Evolutionary conservation across 1,284 basidiomycete species (phyloP).

Genomic region (Sporisorium exsertum): DNA sequence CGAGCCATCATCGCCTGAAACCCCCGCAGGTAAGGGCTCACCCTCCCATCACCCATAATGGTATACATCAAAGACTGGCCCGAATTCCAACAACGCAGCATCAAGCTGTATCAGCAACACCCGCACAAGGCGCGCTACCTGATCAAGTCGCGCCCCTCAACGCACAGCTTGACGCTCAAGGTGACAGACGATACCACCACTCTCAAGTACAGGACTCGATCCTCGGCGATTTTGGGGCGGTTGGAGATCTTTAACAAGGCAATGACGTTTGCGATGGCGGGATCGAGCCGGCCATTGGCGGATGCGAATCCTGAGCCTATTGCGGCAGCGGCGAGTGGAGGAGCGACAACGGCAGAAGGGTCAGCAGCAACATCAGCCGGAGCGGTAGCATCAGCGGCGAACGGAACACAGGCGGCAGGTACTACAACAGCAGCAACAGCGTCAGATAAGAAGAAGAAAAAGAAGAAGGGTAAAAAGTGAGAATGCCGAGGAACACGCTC

Average conservation of each 20-base stretch:
- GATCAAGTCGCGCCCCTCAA: constrained; percentile 53
- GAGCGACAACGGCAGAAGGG: constrained; percentile 5
- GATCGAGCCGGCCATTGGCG: constrained; percentile 27
- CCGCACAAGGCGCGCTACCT: constrained; percentile 57
- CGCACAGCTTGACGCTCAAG: constrained; percentile 56
- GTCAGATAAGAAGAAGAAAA: constrained; percentile 53
- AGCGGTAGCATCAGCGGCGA: constrained; percentile 1
- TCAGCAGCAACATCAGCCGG: constrained; percentile 6
- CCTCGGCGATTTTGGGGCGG: constrained; percentile 90
- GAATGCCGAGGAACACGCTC: no score
- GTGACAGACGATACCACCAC: constrained; percentile 60
- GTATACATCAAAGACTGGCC: constrained; percentile 63
- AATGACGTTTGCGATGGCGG: constrained; percentile 80
- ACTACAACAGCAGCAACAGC: constrained; percentile 23
- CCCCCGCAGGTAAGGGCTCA: neutral
- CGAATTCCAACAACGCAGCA: constrained; percentile 55
- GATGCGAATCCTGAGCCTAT: constrained; percentile 36
- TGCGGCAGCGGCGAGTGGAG: constrained; percentile 3
- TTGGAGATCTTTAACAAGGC: constrained; percentile 89
- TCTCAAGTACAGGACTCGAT: constrained; percentile 92
- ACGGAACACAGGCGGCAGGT: constrained; percentile 1
- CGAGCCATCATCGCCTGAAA: neutral
- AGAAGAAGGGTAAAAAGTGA: constrained; percentile 54
- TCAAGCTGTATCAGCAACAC: constrained; percentile 49
- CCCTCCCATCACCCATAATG: constrained; percentile 26